Conservation (phyloP, 257 asterid genomes). For the Knoxia roxburghii region DNA sequence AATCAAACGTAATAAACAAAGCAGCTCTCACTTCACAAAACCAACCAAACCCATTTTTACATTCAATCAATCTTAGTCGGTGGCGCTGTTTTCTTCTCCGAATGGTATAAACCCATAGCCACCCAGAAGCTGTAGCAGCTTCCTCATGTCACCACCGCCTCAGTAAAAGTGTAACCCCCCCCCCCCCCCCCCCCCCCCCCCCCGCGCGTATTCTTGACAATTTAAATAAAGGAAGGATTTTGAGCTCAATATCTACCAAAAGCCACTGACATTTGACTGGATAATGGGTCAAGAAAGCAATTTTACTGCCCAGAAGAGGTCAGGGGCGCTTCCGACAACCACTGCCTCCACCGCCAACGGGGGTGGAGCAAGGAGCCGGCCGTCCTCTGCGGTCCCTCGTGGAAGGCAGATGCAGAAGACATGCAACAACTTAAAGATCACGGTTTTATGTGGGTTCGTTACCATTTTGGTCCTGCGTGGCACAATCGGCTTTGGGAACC, state of each 20-base stretch:
- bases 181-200: too few species aligned
- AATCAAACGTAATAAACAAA: neutral
- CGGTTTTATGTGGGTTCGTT: constrained; percentile 76
- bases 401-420: constrained; percentile 71
- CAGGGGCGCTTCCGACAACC: constrained; percentile 42
- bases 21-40: neutral
- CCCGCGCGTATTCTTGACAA: neutral
- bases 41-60: neutral
- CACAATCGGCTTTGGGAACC: constrained; percentile 72
- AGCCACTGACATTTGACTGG: neutral
- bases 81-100: constrained; percentile 10
- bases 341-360: constrained; percentile 26
- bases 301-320: constrained; percentile 63
- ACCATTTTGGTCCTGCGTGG: constrained; percentile 87
- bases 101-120: neutral
- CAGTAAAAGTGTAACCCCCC: too few species aligned
- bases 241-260: neutral
- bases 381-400: constrained; percentile 45
- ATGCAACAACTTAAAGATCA: constrained; percentile 71
- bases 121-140: constrained; percentile 5
- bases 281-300: constrained; percentile 58
- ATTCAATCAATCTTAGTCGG: constrained; percentile 20
- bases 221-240: neutral
- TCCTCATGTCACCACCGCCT: neutral
- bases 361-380: constrained; percentile 43